Conservation (phyloP, 78 protist genomes). For the Dictyostelium citrinum region DNA sequence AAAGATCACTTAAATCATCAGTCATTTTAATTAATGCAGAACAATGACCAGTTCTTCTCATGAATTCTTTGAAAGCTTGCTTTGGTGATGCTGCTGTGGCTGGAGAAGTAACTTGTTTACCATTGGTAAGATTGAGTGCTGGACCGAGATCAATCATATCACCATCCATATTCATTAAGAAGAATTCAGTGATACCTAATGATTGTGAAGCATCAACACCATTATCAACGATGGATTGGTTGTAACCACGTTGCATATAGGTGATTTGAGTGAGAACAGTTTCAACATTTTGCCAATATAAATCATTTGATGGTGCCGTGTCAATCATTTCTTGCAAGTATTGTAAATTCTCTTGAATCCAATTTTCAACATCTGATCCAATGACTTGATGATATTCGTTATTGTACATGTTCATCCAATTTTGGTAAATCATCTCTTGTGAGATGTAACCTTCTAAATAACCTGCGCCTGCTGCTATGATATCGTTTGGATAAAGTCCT, state of each 20-base stretch:
- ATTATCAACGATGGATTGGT: conserved; percentile 3
- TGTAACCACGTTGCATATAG: conserved; percentile 66
- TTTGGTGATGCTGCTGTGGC: neutral
- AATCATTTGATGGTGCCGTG: neutral
- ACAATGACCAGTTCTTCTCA: conserved; percentile 78
- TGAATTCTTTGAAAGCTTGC: conserved; percentile 1
- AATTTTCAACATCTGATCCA: neutral
- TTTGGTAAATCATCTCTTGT: conserved; percentile 38
- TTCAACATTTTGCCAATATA: conserved; percentile 76
- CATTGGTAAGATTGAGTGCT: conserved; percentile 19
- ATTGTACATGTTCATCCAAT: conserved; percentile 50
- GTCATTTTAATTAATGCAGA: conserved; percentile 72
- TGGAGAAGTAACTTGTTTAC: neutral
- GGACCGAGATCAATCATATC: conserved; percentile 72
- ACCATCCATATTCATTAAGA: conserved; percentile 62
- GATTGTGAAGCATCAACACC: neutral
- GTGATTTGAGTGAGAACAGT: conserved; percentile 29
- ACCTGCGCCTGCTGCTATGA: conserved; percentile 82
- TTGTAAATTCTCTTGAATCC: conserved; percentile 3
- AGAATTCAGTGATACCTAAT: conserved; percentile 22
- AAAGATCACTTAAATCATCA: conserved; percentile 70
- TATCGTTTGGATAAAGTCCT: neutral
- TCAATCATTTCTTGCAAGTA: neutral
- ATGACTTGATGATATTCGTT: conserved; percentile 8
- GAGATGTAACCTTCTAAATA: conserved; percentile 80